Conservation (phyloP, 176 grass and related monocot genomes). For the Ananas comosus region DNA sequence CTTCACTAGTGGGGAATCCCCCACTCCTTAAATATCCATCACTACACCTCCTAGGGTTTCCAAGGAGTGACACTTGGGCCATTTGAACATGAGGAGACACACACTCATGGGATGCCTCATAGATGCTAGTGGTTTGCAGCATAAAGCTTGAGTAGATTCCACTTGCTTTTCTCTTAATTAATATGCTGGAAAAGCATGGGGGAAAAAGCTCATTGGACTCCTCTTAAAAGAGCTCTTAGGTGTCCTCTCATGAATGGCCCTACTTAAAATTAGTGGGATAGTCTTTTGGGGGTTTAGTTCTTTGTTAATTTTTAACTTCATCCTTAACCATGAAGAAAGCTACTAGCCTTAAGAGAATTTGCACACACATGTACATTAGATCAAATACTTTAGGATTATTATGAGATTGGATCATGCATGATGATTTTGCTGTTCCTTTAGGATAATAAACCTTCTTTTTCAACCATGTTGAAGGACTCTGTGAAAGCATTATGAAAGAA, state of each 20-base stretch:
- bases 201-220: slow-evolving; percentile 21
- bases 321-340: too few species aligned
- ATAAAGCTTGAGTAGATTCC: slow-evolving; percentile 78
- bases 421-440: too few species aligned
- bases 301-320: too few species aligned
- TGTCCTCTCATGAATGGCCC: neutral
- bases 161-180: slow-evolving; percentile 36
- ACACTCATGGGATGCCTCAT: slow-evolving; percentile 68
- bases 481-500: too few species aligned
- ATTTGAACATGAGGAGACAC: slow-evolving; percentile 40
- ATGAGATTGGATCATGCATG: too few species aligned
- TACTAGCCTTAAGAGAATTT: too few species aligned
- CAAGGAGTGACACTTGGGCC: slow-evolving; percentile 42
- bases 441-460: too few species aligned
- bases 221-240: slow-evolving; percentile 13
- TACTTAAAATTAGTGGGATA: neutral
- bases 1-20: neutral
- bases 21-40: slow-evolving; percentile 25
- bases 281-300: too few species aligned
- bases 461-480: too few species aligned
- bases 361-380: too few species aligned
- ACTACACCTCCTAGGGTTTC: slow-evolving; percentile 6
- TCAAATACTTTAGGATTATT: too few species aligned
- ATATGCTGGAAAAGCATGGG: slow-evolving; percentile 14
- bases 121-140: slow-evolving; percentile 65